Percentiles rank a stretch among this genome's conserved stretches.
These are phyloP conservation scores for Tieghemostelium lacteum DNA, from an alignment of 78 protist species.

Conservation along the genomic window DNA sequence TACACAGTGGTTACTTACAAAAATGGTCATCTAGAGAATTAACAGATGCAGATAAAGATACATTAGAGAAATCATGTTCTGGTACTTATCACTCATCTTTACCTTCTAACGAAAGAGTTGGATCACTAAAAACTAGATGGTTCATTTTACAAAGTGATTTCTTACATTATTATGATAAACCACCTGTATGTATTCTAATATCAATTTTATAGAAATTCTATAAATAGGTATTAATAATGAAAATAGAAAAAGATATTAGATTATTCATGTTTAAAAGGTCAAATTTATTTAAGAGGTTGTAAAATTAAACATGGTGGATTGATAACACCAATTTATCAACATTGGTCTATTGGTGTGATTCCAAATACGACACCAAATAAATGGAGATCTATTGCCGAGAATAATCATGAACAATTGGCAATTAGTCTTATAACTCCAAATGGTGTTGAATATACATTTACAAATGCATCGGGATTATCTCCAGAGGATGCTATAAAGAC, in stretches of 20 bases:
- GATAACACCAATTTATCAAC: slow-evolving; percentile 67
- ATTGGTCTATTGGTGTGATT: slow-evolving; percentile 77
- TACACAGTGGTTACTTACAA: slow-evolving; percentile 51
- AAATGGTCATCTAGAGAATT: slow-evolving; percentile 74
- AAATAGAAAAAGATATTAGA: slow-evolving; percentile 58
- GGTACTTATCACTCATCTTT: slow-evolving; percentile 61
- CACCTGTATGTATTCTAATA: slow-evolving; percentile 36
- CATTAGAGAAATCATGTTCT: slow-evolving; percentile 65
- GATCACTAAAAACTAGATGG: slow-evolving; percentile 56
- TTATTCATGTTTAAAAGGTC: slow-evolving; percentile 67
- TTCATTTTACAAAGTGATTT: slow-evolving; percentile 66
- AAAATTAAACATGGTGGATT: slow-evolving; percentile 73
- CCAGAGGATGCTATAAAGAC: slow-evolving; percentile 23
- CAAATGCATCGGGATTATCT: neutral
- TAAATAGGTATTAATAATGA: neutral
- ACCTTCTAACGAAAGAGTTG: slow-evolving; percentile 14
- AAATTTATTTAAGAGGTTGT: slow-evolving; percentile 72
- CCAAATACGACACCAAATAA: slow-evolving; percentile 21
- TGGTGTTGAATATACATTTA: slow-evolving; percentile 69
- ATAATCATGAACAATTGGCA: neutral
- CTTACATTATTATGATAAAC: slow-evolving; percentile 57
- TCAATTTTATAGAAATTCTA: too few relatives aligned
- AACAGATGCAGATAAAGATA: slow-evolving; percentile 4
- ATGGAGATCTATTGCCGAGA: slow-evolving; percentile 36
- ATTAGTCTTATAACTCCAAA: slow-evolving; percentile 59